Evolutionary conservation across 169 alveolate species (phyloP), one percentile per base, ranked within the genome.

Genomic region (Pseudocohnilembus persalinus): DNA sequence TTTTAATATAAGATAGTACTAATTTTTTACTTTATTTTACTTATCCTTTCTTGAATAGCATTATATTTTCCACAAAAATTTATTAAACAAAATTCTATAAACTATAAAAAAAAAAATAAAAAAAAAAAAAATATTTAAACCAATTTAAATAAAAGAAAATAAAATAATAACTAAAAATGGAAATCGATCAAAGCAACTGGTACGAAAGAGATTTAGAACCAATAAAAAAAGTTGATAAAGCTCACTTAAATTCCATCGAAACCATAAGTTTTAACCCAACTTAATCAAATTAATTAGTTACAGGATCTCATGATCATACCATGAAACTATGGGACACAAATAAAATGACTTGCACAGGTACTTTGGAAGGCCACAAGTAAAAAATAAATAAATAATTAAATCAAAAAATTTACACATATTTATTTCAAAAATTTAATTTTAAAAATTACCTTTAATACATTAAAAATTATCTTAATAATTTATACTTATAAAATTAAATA

Each of bases 251-350:
- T 74, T 86, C 90, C 0, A 75, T 86, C 63, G 90, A 86, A 75
- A 72, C 86, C 4, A 63, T 86, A 76, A 28, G 77, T 30, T 76
- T 86, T 63, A 80, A 79, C 29, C 65, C 77, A 63, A 29, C 30
- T 0, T 80, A 81, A 32, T 76, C 84, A 28, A 31, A 65, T 16
- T 68, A 79, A 31, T 74, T 86, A 29, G 90, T 85, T 0, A 86
- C 87, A 29, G 90, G 90, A 25, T 86, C 90, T 15, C 90, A 86
- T 86, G 90, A 86, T 74, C 68, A 81, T 33, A n/a, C 74, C 24
- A 77, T 86, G 0, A 86, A 86, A 65, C 15, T 80, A 75, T 86
- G 90, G 90, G 90, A 86, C 80, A 68, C 80, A 73, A 75, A 73
- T 32, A 86, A 80, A 64, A 72, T 74, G 32, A 79, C 79, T 63